These are phyloP conservation scores for Talaromyces sp. DNA, from an alignment of 2,329 filamentous ascomycete genomes.

Conservation along the genomic window DNA sequence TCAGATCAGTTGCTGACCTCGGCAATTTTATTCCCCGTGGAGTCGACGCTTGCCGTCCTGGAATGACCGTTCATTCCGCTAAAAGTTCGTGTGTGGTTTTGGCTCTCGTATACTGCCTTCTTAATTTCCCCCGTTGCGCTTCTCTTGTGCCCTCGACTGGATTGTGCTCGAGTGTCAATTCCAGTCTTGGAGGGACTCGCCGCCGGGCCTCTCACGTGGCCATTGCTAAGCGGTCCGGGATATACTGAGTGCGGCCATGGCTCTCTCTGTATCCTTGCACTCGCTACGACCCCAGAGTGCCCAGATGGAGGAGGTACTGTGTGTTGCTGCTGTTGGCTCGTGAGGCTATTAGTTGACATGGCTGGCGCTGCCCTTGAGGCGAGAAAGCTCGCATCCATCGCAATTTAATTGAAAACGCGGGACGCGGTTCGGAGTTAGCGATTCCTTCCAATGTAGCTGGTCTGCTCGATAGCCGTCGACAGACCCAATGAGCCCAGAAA, in stretches of 20 bases:
- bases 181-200: slow-evolving; percentile 18
- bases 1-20: slow-evolving; percentile 59
- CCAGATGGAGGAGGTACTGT: background rate
- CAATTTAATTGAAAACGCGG: slow-evolving; percentile 12
- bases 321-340: background rate
- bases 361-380: background rate
- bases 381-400: slow-evolving; percentile 13
- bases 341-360: slow-evolving; percentile 1
- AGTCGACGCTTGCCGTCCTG: slow-evolving; percentile 67
- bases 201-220: background rate
- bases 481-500: background rate
- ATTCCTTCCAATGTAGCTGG: background rate
- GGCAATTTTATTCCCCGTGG: slow-evolving; percentile 66
- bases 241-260: slow-evolving; percentile 2
- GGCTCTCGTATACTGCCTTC: slow-evolving; percentile 29
- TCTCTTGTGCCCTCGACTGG: slow-evolving; percentile 59
- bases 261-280: background rate
- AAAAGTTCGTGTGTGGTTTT: slow-evolving; percentile 29
- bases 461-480: background rate
- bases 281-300: background rate
- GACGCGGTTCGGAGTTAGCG: slow-evolving; percentile 9
- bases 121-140: slow-evolving; percentile 74
- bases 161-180: slow-evolving; percentile 7
- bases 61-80: slow-evolving; percentile 51
- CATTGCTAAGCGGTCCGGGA: slow-evolving; percentile 13